Evolutionary conservation across 1,284 basidiomycete genomes (phyloP), one percentile per base, ranked within the genome.

Genomic region (Puccinia hordei): DNA sequence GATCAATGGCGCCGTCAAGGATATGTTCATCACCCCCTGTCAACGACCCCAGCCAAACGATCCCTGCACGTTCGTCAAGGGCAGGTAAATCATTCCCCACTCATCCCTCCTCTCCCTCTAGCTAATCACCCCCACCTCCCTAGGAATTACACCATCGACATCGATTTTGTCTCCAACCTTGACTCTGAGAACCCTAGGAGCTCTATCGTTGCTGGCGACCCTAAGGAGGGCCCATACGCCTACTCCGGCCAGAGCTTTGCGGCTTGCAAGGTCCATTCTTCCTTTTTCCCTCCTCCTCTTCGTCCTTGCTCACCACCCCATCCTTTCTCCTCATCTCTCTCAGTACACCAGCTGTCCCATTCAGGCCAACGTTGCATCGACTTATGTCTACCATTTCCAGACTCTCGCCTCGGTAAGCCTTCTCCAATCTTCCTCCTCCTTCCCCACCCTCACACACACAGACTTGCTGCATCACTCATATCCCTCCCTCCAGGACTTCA

Each of bases 171-270:
- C 0, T 72, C 68, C 10, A n/a, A 71, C 41, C 24, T 51, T 8
- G 66, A 80, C 33, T 19, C 77, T 6, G 12, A 53, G 22, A 59
- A 59, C n/a, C 77, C 77, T 22, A 55, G 77, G 35, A 72, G 68
- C 24, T 69, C 63, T 41, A 57, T 80, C 33, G 55, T 72, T 5
- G 77, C 77, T 19, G 51, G 30, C 4, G 77, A 80, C 57, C 63
- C 63, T 0, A 59, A 19, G 17, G 55, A 80, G 24, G 73, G 73
- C 5, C 38, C 68, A 8, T 80, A 80, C 44, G 77, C 77, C 10
- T 80, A 80, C 57, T 80, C 77, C 13, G 77, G 77, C 53, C 77
- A 80, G 46, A 80, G 77, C 57, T 80, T 80, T 30, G 69, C 35
- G 0, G 77, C 77, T 1, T 80, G 77, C 66, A 68, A 69, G 53